Base-by-base conservation (phyloP, 306 rosid genomes). In the Hippophae rhamnoides region DNA sequence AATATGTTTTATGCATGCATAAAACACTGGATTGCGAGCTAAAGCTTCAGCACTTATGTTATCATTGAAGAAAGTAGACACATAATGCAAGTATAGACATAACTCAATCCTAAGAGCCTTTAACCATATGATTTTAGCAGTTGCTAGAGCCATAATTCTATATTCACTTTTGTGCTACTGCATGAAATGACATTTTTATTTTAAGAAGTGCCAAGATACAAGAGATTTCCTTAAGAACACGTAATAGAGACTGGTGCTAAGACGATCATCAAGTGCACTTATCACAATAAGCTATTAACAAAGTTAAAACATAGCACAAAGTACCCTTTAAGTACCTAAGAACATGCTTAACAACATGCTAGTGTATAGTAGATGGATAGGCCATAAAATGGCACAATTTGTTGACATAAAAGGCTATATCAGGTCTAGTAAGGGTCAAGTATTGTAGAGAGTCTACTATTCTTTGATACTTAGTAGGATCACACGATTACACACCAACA, bases 51-150 rank as follows among this genome's bases (percentile, higher is more conserved):
- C 56, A 12, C 5, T 26, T 5, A 52, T 13, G 25, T 52, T 52
- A 52, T 52, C 56, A 12, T 26, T 13, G 26, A 18, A 52, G 3
- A 52, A 5, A 2, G 18, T n/a, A n/a, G 56, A 6, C 6, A 5
- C 10, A 13, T 0, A n/a, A 0, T 0, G 1, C 0, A 13, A n/a
- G 5, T 0, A 6, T 2, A 13, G 6, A 52, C 10, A 6, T 8
- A 52, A 25, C 18, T 7, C 23, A 10, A 3, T 5, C 8, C n/a
- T 5, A 10, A 52, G 1, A 2, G 56, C 6, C 6, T n/a, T 18
- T 6, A 52, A 13, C 56, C 56, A 52, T 3, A 26, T 5, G 0
- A 52, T 1, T 52, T 52, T 26, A 9, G 23, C 1, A 13, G 5
- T 26, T 5, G 8, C 1, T 13, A 6, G 6, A 52, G 56, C 6